Conservation (phyloP, 257 asterid genomes). For the Apocynum venetum region DNA sequence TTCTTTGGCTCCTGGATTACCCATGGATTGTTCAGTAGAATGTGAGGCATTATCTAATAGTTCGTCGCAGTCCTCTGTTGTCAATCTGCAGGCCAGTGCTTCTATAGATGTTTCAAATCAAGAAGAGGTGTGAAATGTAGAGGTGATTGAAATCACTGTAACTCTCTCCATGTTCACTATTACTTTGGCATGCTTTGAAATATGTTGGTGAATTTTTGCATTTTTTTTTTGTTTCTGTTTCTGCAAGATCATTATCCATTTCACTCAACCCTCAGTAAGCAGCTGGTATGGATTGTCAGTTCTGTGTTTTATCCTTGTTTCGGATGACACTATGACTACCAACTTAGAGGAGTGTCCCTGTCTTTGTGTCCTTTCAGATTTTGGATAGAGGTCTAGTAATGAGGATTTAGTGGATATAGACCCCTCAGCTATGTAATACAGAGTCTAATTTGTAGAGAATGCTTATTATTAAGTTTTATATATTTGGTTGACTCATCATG, state of each 20-base stretch:
- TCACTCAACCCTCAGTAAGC: neutral
- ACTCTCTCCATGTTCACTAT: neutral
- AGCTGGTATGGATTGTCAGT: neutral
- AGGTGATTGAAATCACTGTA: conserved; percentile 30
- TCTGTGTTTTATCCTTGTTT: neutral
- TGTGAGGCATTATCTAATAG: conserved; percentile 34
- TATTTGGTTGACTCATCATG: neutral
- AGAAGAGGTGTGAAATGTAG: conserved; percentile 21
- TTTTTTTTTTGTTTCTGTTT: neutral
- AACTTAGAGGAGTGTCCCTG: neutral
- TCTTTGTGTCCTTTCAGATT: neutral
- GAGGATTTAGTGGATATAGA: neutral
- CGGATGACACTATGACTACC: neutral
- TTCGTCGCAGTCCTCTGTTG: conserved; percentile 25
- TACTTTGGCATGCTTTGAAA: neutral
- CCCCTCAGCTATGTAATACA: neutral
- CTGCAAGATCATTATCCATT: neutral
- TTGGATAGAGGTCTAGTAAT: neutral
- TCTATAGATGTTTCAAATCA: conserved; percentile 13
- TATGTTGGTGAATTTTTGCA: neutral
- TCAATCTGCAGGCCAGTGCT: conserved; percentile 23
- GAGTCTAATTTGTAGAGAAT: neutral
- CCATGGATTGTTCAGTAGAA: conserved; percentile 30
- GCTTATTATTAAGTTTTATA: neutral
- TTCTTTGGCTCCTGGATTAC: conserved; percentile 28